Conservation (phyloP, 345 rosid genomes). For the Kandelia obovata region DNA sequence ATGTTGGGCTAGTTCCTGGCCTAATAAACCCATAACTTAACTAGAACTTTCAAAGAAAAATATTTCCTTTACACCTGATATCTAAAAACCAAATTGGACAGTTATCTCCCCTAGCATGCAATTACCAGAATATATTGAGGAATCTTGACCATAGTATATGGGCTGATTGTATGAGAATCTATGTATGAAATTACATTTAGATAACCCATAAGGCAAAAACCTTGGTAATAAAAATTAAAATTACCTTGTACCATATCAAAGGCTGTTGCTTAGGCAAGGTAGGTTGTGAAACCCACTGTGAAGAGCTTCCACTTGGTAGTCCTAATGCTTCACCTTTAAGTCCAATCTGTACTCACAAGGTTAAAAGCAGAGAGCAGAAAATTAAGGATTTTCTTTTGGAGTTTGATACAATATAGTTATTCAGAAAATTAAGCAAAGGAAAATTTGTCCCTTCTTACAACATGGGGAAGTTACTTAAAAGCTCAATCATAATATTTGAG, state of each 20-base stretch:
- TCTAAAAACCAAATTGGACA: too few relatives aligned
- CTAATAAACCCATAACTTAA: background rate
- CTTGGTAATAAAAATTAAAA: background rate
- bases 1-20: background rate
- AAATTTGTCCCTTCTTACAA: background rate
- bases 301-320: slow-evolving; percentile 59
- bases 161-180: background rate
- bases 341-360: slow-evolving; percentile 50
- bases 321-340: slow-evolving; percentile 84
- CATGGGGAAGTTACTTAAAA: too few relatives aligned
- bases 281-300: slow-evolving; percentile 64
- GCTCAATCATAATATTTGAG: slow-evolving; percentile 2
- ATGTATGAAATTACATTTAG: background rate
- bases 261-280: slow-evolving; percentile 73
- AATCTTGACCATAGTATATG: background rate
- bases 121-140: too few relatives aligned
- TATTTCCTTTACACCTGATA: too few relatives aligned
- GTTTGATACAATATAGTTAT: background rate
- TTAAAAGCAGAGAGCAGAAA: slow-evolving; percentile 2
- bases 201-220: background rate
- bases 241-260: slow-evolving; percentile 94
- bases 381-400: slow-evolving; percentile 5
- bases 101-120: too few relatives aligned
- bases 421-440: slow-evolving; percentile 2
- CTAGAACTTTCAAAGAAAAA: background rate